Evolutionary conservation across 768 basidiomycete species (phyloP), one percentile per base, ranked within the genome.

Genomic region (Termitomyces titanicus): DNA sequence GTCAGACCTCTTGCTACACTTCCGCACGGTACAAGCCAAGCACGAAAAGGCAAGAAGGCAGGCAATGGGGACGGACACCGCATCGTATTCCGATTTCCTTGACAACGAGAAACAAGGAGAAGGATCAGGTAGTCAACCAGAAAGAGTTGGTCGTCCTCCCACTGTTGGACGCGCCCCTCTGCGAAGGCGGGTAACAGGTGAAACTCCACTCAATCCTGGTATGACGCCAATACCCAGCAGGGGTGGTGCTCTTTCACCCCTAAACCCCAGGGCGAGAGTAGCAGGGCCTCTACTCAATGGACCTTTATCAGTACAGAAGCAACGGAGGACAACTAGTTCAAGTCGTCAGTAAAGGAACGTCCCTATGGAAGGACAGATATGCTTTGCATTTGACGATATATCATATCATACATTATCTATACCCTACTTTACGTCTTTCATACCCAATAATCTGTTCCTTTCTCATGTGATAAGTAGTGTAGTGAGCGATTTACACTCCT

Each of bases 1-100:
- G 97, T 86, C 88, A 65, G 97, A 98, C 57, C 79, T 99, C 0
- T 80, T 98, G 10, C 79, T 81, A 4, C 97, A 99, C 69, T 99
- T 99, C 77, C 86, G 95, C 17, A 75, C 82, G 0, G 85, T 97
- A 1, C 97, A 99, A 70, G 78, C 81, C 33, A 89, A 86, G 62
- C 95, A 98, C 66, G 95, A 98, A 73, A 95, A 94, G 66, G 84
- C 94, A 4, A 83, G 94, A 27, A 78, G 95, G 35, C 86, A 84
- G 60, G 83, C 86, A 0, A 72, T 88, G 7, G 89, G 88, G n/a
- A 72, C 78, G 13, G 88, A 93, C 53, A 74, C 68, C 0, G 67
- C 79, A 2, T 71, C 83, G 1, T 79, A 84, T 54, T 71, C 78
- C 6, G 80, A 77, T 12, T 76, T 76, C 56, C 61, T 72, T 54